A percentile compares a stretch with the other conserved stretches of the same genome.
Conservation (phyloP, 768 basidiomycete species). For the Boletus huronensis region DNA sequence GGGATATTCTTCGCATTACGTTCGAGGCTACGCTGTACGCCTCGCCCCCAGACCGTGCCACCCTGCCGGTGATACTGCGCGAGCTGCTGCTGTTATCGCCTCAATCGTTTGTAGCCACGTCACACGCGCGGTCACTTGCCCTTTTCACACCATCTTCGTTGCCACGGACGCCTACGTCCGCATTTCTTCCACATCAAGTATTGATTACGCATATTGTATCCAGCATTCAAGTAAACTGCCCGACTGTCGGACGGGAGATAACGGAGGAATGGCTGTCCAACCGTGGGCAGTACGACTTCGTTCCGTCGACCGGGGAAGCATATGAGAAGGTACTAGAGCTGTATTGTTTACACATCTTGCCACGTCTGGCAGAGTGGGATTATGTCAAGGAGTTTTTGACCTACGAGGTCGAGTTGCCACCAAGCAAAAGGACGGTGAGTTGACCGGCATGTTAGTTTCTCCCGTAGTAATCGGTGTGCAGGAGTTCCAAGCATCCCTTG, state of each 20-base stretch:
- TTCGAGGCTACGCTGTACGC: constrained; percentile 72
- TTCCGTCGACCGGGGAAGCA: constrained; percentile 41
- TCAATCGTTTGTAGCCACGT: constrained; percentile 50
- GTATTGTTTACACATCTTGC: constrained; percentile 71
- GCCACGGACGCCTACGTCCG: constrained; percentile 41
- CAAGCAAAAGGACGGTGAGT: constrained; percentile 50
- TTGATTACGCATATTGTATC: constrained; percentile 68
- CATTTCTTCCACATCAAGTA: constrained; percentile 65
- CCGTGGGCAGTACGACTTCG: constrained; percentile 39
- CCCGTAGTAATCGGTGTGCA: constrained; percentile 12
- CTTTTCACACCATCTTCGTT: constrained; percentile 59
- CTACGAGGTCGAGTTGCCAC: constrained; percentile 64
- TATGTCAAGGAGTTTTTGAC: constrained; percentile 73
- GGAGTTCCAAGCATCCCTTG: constrained; percentile 33
- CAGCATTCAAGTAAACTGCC: constrained; percentile 61
- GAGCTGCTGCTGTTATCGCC: constrained; percentile 55
- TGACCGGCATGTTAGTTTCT: background rate
- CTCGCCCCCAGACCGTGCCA: constrained; percentile 40
- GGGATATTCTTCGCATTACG: constrained; percentile 85
- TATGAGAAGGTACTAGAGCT: constrained; percentile 76
- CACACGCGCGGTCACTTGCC: constrained; percentile 61
- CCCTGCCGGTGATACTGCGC: constrained; percentile 51
- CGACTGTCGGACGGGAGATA: constrained; percentile 58
- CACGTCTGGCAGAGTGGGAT: constrained; percentile 73
- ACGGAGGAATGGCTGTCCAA: constrained; percentile 78